Percentiles rank a stretch among this genome's conserved stretches.
Evolutionary conservation across 306 rosid genomes (phyloP).

Genomic region (Echinosophora koreensis): DNA sequence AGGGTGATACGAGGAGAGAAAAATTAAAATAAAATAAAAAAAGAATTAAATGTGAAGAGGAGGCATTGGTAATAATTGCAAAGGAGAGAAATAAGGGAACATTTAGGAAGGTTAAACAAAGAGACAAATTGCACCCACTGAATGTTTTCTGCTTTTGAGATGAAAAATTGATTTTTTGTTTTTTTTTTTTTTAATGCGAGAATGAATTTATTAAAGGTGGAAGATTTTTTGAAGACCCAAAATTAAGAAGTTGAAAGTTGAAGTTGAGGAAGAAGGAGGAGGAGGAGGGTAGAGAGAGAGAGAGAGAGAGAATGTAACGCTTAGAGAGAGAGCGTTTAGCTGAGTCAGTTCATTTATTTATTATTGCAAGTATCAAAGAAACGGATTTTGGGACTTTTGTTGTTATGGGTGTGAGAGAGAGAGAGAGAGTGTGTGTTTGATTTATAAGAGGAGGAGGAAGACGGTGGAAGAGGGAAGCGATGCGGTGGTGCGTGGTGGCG

Average conservation of each 20-base stretch:
- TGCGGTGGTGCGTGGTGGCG: conserved; percentile 49
- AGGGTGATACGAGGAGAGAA: background rate
- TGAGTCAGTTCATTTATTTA: conserved; percentile 31
- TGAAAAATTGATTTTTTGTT: background rate
- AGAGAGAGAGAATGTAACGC: conserved; percentile 32
- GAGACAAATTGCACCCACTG: conserved; percentile 25
- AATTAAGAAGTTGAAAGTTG: background rate
- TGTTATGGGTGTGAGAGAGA: background rate
- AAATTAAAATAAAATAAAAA: background rate
- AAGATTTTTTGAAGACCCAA: conserved; percentile 9
- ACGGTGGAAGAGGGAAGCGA: background rate
- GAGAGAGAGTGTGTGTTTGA: background rate
- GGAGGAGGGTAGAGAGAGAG: background rate
- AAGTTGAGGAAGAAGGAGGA: background rate
- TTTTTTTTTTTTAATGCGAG: conserved; percentile 17
- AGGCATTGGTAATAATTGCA: conserved; percentile 8
- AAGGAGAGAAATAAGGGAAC: background rate
- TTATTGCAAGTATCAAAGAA: conserved; percentile 4
- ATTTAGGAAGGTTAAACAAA: background rate
- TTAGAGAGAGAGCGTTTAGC: background rate
- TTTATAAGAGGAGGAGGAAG: background rate
- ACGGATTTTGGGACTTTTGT: conserved; percentile 18
- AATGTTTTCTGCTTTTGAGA: background rate
- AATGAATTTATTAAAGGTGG: conserved; percentile 22
- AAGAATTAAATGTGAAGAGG: background rate